Evolutionary conservation across 1,139 yeast species (phyloP), one percentile per base, ranked within the genome.

Genomic region (Candida sp.): DNA sequence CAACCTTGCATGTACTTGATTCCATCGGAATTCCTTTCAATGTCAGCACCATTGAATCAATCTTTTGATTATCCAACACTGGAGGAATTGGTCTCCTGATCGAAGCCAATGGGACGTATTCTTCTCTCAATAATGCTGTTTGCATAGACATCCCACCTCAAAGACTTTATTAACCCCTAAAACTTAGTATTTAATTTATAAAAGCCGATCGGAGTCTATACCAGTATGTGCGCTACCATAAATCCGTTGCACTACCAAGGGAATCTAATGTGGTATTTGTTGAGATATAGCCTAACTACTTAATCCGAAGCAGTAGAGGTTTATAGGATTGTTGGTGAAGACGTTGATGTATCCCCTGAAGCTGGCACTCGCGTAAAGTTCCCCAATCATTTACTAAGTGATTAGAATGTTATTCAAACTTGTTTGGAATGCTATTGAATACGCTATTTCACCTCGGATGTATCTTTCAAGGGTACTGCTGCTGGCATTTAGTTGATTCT

Each of bases 1-100:
- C 81, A 5, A 81, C 48, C 2, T 72, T 57, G 53, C 91, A 84
- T 0, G 91, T 85, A 1, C 76, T 66, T 8, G 88, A 82, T 0
- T 81, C 83, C 69, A 67, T 72, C 5, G 93, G 91, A 0, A 50
- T 53, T 0, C 91, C 90, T 5, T 75, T 69, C 44, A 87, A 64
- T 0, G 95, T 87, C 4, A 87, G 81, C 0, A 81, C 84, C 96
- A 87, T 87, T 6, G 91, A 77, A 43, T 81, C 85, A 36, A 87
- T 87, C 60, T 87, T 87, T 38, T 73, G 72, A 49, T 73, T 60
- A 56, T 87, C 95, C 22, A 87, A 66, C 1, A 86, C 95, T 0
- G 96, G 96, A 32, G 89, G 86, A 27, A 87, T 87, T 3, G 96
- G 96, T 49, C 96, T 70, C 44, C 79, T 73, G 48, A 88, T 87